Percentiles rank a stretch among this genome's conserved stretches.
phyloP scores from a whole-genome alignment of 2,329 filamentous ascomycete species.

The Microdochium paspali region DNA sequence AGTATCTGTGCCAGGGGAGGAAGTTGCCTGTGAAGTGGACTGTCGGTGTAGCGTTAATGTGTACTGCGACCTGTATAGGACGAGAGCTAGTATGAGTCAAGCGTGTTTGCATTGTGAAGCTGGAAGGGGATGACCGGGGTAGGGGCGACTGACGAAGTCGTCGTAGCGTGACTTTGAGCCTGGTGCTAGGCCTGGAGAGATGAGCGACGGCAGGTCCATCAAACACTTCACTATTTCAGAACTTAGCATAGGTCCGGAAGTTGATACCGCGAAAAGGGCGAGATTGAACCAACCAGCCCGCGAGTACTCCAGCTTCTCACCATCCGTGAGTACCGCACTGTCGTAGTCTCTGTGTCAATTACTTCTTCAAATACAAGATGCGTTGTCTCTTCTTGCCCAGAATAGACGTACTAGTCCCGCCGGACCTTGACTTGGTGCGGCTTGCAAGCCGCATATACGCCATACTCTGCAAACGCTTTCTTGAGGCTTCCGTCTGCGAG shows the following conservation, averaged over 20 bases:
- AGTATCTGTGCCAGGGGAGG: conserved; percentile 7
- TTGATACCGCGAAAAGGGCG: background rate
- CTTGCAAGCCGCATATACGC: conserved; percentile 4
- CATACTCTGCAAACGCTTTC: background rate
- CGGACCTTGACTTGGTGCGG: conserved; percentile 1
- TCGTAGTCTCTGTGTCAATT: background rate
- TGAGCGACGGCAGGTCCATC: conserved; percentile 3
- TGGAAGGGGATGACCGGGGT: too few species aligned
- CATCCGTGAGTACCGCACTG: conserved; percentile 2
- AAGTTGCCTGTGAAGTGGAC: conserved; percentile 21
- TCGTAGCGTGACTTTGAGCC: conserved; percentile 15
- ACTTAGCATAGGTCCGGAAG: background rate
- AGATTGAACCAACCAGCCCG: conserved; percentile 1
- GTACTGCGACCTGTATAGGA: conserved; percentile 16
- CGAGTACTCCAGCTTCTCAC: conserved; percentile 6
- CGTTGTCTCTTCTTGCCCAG: background rate
- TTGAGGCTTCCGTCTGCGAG: conserved; percentile 2
- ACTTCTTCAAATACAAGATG: background rate
- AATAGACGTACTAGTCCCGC: conserved; percentile 5
- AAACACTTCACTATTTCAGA: conserved; percentile 4
- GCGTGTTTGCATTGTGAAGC: background rate
- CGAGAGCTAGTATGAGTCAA: background rate
- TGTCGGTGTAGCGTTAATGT: conserved; percentile 22
- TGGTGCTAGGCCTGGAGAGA: conserved; percentile 1
- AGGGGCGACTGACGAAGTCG: conserved; percentile 20